Evolutionary conservation across 78 protist genomes (phyloP), one percentile per base, ranked within the genome.

Genomic region (Cyanophora paradoxa): DNA sequence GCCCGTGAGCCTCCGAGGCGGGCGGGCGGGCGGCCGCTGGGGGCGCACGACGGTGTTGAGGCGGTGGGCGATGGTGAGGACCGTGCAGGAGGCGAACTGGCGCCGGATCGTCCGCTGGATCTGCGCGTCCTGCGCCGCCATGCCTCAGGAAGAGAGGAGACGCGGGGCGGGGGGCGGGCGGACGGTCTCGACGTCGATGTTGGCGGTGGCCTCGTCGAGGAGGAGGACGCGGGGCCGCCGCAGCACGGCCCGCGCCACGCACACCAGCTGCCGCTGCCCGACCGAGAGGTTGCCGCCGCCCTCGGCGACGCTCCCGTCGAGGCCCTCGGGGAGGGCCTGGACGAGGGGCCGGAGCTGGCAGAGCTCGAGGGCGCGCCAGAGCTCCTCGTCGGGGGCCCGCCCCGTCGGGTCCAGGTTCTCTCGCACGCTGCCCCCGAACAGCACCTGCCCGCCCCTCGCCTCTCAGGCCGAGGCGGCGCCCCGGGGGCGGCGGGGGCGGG

Each of bases 41-140:
- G n/a, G n/a, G n/a, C n/a, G n/a, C 24, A 86, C 78, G 63, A 93
- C 82, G 20, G 95, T 93, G 37, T 81, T 16, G n/a, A 82, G 82
- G 14, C 90, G 79, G 36, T 79, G 88, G 4, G 94, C 94, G 61
- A 90, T 81, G 44, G 88, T 82, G 54, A 90, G 68, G 40, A 82
- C 82, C 17, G 94, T 90, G 72, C 79, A 22, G 48, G 3, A 48
- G 3, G 41, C 37, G 39, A 84, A 81, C 66, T 37, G 52, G 52
- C 52, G 52, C n/a, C 74, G 66, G 30, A 86, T 22, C 3, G 85
- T 79, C 37, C 3, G 24, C 62, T 87, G 91, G 36, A 87, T 79
- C 34, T 65, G 40, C 44, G 5, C 46, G 31, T 87, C 91, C n/a
- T n/a, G n/a, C n/a, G n/a, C n/a, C n/a, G n/a, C n/a, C n/a, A n/a